Evolutionary conservation across 768 basidiomycete genomes (phyloP).

Genomic region (Suillus hirtellus): DNA sequence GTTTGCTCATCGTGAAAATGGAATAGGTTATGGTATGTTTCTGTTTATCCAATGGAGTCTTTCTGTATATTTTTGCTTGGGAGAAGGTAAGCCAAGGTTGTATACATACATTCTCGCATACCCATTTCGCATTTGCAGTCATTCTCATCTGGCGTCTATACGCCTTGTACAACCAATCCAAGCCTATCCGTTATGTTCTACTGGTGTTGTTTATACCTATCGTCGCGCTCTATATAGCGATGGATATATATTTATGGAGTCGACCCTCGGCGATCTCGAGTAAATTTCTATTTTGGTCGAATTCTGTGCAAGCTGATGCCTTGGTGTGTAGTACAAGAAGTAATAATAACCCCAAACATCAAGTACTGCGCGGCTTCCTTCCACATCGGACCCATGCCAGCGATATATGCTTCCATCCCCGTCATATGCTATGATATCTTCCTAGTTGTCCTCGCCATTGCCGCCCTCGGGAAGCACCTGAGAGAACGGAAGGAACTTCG

Average conservation of each 20-base stretch:
- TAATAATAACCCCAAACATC: neutral
- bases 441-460: neutral
- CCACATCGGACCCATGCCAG: neutral
- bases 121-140: neutral
- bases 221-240: neutral
- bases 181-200: neutral
- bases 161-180: neutral
- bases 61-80: neutral
- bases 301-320: neutral
- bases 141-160: neutral
- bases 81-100: neutral
- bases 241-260: neutral
- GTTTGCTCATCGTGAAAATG: neutral
- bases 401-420: neutral
- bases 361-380: neutral
- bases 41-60: neutral
- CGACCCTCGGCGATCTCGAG: neutral
- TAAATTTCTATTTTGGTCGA: neutral
- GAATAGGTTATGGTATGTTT: neutral
- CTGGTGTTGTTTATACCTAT: neutral
- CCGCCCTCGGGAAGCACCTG: neutral
- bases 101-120: neutral
- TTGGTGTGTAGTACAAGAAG: neutral
- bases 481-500: neutral
- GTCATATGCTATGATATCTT: neutral